Base-by-base conservation (phyloP, 345 rosid species). In the Erucastrum elatum region DNA sequence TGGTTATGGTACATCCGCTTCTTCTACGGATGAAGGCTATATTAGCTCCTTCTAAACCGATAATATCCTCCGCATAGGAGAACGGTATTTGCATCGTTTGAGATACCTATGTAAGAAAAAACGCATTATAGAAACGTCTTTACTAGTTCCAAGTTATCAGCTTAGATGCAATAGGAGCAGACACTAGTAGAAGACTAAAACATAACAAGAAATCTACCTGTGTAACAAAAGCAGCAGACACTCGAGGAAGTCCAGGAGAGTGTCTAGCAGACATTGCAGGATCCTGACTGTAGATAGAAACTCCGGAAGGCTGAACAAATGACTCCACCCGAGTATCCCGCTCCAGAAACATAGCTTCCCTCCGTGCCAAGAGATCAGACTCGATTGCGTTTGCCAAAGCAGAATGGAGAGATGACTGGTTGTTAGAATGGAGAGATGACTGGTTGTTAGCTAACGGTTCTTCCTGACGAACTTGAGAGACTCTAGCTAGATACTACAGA, bases 1-100 rank as follows among this genome's bases (percentile, higher is more conserved):
- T 86, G 9, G 90, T 91, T 69, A 93, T 82, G 35, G 84, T 75
- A 26, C 94, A 93, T 64, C 94, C 97, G 69, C 97, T 91, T 35
- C 90, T 79, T 26, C 85, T 84, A 9, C 93, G 94, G 33, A 93
- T 89, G 81, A 79, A 87, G 67, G 90, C 94, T 75, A 93, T 90
- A 76, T 85, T 93, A 69, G 86, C 84, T 63, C 97, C 97, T 70
- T 87, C 88, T 60, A 90, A 63, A 72, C 97, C 95, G 44, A 92
- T 90, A 4, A 92, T 92, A 80, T 93, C 94, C 78, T 90, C 91
- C 8, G 92, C 97, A 82, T 88, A 89, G 13, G 91, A 83, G 68
- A 92, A 81, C 3, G 97, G 96, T 72, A 92, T 85, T 88, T 89
- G 94, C 92, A 92, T 88, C 11, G 90, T 92, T 75, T 89, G 94